A percentile compares a stretch with the other conserved stretches of the same genome.
Evolutionary conservation across 2,329 filamentous ascomycete species (phyloP).

Genomic region (Lachnellula occidentalis): DNA sequence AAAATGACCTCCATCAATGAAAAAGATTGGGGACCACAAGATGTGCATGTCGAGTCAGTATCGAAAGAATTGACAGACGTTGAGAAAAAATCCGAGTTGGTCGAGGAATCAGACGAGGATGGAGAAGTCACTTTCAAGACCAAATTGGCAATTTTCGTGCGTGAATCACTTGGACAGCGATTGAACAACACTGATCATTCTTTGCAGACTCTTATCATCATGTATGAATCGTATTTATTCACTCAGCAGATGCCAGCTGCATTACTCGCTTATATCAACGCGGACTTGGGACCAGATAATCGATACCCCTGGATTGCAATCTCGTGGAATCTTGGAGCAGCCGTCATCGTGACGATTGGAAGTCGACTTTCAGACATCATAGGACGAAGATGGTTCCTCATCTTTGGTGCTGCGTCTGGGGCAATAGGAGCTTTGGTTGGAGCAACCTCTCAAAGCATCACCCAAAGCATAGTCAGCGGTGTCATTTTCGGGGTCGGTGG

Average conservation of each 20-base stretch:
- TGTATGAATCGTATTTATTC: slow-evolving; percentile 8
- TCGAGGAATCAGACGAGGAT: no score
- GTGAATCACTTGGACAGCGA: no score
- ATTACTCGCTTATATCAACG: slow-evolving; percentile 7
- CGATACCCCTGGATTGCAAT: slow-evolving; percentile 31
- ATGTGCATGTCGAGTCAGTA: no score
- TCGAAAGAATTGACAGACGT: no score
- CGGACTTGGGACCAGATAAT: slow-evolving; percentile 7
- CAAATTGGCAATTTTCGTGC: no score
- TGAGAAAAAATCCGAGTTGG: no score
- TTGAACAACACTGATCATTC: no score
- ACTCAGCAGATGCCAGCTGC: slow-evolving; percentile 6
- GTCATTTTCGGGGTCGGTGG: slow-evolving; percentile 37
- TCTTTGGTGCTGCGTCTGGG: slow-evolving; percentile 31
- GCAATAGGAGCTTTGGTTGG: slow-evolving; percentile 36
- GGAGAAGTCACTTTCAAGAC: no score
- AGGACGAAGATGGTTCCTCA: slow-evolving; percentile 35
- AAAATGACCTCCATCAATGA: no score
- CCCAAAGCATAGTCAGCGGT: slow-evolving; percentile 37
- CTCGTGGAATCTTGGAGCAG: slow-evolving; percentile 31
- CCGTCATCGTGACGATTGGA: slow-evolving; percentile 33
- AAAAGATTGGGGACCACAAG: no score
- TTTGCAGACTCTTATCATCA: background rate
- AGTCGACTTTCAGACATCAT: slow-evolving; percentile 37
- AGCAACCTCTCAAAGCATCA: slow-evolving; percentile 35